phyloP scores from a whole-genome alignment of 331 rosid species.

The Phaseolus coccineus region DNA sequence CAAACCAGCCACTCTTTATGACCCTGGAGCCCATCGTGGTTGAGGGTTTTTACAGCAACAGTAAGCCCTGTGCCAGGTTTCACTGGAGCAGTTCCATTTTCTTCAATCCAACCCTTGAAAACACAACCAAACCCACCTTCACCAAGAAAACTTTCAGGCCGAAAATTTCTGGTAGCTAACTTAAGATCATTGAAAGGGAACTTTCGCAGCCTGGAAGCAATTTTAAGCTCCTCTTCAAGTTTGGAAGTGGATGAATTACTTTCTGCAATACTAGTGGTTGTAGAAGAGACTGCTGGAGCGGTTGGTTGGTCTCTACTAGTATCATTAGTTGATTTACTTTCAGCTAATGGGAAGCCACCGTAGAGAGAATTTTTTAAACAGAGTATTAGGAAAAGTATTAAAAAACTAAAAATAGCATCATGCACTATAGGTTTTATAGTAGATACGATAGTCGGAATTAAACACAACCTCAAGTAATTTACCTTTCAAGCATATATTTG shows the following conservation, averaged over 20 bases:
- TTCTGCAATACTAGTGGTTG: slow-evolving; percentile 87
- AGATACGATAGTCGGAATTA: slow-evolving; percentile 1
- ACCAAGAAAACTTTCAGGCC: slow-evolving; percentile 98
- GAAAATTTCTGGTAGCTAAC: slow-evolving; percentile 90
- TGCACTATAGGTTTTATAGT: not conserved
- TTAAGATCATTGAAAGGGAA: slow-evolving; percentile 88
- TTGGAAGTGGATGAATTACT: slow-evolving; percentile 88
- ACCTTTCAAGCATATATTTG: slow-evolving; percentile 6
- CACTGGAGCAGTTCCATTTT: slow-evolving; percentile 96
- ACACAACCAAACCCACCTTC: slow-evolving; percentile 99
- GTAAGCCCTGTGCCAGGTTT: slow-evolving; percentile 99
- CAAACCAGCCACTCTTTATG: slow-evolving; percentile 99
- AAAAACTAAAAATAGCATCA: not conserved
- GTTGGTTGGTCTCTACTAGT: slow-evolving; percentile 83
- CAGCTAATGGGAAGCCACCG: slow-evolving; percentile 48
- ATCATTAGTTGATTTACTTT: slow-evolving; percentile 74
- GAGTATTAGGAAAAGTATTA: slow-evolving; percentile 24
- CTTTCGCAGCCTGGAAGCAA: slow-evolving; percentile 85
- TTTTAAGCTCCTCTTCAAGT: slow-evolving; percentile 92
- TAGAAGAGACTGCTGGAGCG: slow-evolving; percentile 69
- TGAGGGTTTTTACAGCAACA: slow-evolving; percentile 93
- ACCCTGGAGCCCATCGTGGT: slow-evolving; percentile 98
- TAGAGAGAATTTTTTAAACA: not conserved
- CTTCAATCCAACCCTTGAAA: slow-evolving; percentile 98
- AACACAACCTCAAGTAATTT: not conserved